phyloP scores from a whole-genome alignment of 805 yeast species.

The Metschnikowia rubicola region DNA sequence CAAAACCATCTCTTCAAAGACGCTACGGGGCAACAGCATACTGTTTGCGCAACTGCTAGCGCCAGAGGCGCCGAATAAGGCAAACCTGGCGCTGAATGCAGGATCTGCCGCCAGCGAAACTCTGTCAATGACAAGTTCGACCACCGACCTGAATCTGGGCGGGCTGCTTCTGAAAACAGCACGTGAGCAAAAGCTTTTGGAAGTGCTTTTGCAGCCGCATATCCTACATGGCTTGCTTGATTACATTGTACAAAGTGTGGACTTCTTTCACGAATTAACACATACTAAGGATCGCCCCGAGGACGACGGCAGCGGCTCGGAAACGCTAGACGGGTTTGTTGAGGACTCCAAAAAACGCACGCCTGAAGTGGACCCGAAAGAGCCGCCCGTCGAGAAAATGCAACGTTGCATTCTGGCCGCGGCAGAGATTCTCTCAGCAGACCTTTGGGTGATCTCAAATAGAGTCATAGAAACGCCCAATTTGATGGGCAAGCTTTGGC shows the following conservation, averaged over 20 bases:
- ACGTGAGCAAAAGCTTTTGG: constrained; percentile 57
- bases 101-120: constrained; percentile 19
- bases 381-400: constrained; percentile 30
- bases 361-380: constrained; percentile 11
- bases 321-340: constrained; percentile 12
- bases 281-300: constrained; percentile 22
- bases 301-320: background rate
- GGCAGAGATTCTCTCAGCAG: constrained; percentile 39
- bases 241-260: constrained; percentile 54
- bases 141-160: constrained; percentile 23
- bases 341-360: background rate
- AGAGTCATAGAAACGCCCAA: constrained; percentile 40
- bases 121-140: constrained; percentile 35
- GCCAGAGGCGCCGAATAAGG: constrained; percentile 12
- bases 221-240: constrained; percentile 66
- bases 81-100: background rate
- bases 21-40: constrained; percentile 34
- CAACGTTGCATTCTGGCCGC: constrained; percentile 38
- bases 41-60: constrained; percentile 23
- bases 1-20: constrained; percentile 17
- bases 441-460: constrained; percentile 42
- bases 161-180: constrained; percentile 29
- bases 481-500: constrained; percentile 42
- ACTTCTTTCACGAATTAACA: constrained; percentile 34
- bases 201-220: constrained; percentile 75